These are phyloP conservation scores for Naganishia vaughanmartiniae DNA, from an alignment of 768 basidiomycete genomes.

Conservation along the genomic window DNA sequence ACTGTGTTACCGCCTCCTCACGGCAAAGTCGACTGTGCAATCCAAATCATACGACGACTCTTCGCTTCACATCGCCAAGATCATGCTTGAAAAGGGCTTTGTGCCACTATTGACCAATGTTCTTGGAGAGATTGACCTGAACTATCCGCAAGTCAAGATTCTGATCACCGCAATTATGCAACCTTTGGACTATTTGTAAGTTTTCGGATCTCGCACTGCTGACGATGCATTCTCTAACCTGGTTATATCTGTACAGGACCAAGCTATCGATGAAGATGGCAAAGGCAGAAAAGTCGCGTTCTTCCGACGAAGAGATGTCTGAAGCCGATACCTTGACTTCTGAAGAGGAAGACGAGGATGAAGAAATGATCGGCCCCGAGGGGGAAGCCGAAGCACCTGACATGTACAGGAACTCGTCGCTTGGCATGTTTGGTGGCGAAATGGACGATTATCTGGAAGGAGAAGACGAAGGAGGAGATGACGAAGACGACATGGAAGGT, in stretches of 20 bases:
- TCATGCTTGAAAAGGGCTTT: constrained; percentile 98
- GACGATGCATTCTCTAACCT: background rate
- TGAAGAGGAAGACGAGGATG: constrained; percentile 57
- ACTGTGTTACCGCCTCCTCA: constrained; percentile 80
- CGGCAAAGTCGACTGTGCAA: constrained; percentile 60
- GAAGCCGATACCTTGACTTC: constrained; percentile 57
- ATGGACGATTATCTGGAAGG: constrained; percentile 63
- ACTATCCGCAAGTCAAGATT: constrained; percentile 84
- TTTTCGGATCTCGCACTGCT: constrained; percentile 13
- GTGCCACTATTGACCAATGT: constrained; percentile 83
- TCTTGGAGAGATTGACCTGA: constrained; percentile 87
- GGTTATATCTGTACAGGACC: constrained; percentile 59
- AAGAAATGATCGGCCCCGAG: constrained; percentile 53
- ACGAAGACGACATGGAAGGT: constrained; percentile 57
- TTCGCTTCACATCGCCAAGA: constrained; percentile 89
- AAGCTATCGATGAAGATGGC: constrained; percentile 99
- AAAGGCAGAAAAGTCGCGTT: constrained; percentile 54
- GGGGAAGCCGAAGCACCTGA: constrained; percentile 75
- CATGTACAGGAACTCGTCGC: constrained; percentile 89
- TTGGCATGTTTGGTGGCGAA: constrained; percentile 68
- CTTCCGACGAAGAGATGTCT: constrained; percentile 53
- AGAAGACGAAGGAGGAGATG: constrained; percentile 57
- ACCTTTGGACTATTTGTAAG: constrained; percentile 85
- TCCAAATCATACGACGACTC: constrained; percentile 64
- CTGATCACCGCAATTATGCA: constrained; percentile 83